Evolutionary conservation across 768 basidiomycete species (phyloP).

Genomic region (Mycena belliarum): DNA sequence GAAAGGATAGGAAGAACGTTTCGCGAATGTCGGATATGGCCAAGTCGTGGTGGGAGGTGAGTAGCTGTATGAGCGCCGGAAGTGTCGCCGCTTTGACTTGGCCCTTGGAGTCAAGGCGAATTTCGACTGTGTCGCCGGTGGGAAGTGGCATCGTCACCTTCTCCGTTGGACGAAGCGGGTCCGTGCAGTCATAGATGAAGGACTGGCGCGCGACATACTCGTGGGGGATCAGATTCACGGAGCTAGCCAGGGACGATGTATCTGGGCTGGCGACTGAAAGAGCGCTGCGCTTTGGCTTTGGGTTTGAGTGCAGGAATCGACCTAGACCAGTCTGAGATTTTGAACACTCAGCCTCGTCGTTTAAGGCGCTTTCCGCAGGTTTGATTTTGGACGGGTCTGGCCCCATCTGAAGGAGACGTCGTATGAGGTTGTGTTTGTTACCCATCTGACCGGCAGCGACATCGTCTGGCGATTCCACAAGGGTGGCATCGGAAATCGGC

Average conservation of each 20-base stretch:
- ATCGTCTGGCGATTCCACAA: neutral
- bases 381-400: slow-evolving; percentile 4
- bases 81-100: slow-evolving; percentile 37
- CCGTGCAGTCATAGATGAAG: slow-evolving; percentile 26
- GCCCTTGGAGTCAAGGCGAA: slow-evolving; percentile 27
- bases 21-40: slow-evolving; percentile 45
- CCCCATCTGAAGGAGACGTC: slow-evolving; percentile 19
- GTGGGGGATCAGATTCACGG: neutral
- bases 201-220: slow-evolving; percentile 29
- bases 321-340: neutral
- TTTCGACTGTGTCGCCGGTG: slow-evolving; percentile 22
- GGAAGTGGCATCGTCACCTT: slow-evolving; percentile 32
- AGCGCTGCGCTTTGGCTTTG: slow-evolving; percentile 13
- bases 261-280: slow-evolving; percentile 6
- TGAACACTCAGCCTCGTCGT: neutral
- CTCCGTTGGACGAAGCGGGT: slow-evolving; percentile 28
- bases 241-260: neutral
- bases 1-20: slow-evolving; percentile 72
- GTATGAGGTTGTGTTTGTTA: slow-evolving; percentile 19
- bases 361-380: neutral
- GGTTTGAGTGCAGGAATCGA: neutral
- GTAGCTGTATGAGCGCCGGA: slow-evolving; percentile 43
- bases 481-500: slow-evolving; percentile 1
- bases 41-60: slow-evolving; percentile 43
- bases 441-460: neutral